These are phyloP conservation scores for Diplodia corticola DNA, from an alignment of 2,329 filamentous ascomycete genomes.

Conservation along the genomic window DNA sequence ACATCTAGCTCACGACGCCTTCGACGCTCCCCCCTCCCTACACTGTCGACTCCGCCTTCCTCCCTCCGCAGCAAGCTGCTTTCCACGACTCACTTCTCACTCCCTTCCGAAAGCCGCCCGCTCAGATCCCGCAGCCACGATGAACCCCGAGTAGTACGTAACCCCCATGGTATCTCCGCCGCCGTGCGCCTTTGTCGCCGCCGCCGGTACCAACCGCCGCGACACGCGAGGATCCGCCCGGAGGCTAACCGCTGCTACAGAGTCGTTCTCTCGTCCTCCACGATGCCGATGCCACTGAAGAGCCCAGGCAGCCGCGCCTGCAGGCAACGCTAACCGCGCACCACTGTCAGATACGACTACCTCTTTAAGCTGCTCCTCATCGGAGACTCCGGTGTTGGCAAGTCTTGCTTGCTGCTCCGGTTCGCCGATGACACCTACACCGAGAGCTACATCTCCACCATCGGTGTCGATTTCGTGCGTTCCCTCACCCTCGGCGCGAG, in stretches of 20 bases:
- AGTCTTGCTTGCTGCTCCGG: slow-evolving; percentile 96
- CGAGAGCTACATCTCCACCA: slow-evolving; percentile 99
- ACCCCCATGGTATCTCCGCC: slow-evolving; percentile 27
- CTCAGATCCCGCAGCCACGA: slow-evolving; percentile 51
- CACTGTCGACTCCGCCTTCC: slow-evolving; percentile 24
- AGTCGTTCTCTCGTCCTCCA: background rate
- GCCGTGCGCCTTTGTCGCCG: slow-evolving; percentile 22
- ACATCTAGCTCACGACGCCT: slow-evolving; percentile 26
- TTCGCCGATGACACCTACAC: slow-evolving; percentile 99
- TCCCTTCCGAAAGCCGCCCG: slow-evolving; percentile 4
- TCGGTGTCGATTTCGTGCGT: slow-evolving; percentile 97
- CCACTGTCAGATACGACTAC: slow-evolving; percentile 88
- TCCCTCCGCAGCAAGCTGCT: slow-evolving; percentile 16
- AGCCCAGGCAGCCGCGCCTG: slow-evolving; percentile 7
- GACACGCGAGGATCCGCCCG: background rate
- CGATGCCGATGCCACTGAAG: slow-evolving; percentile 3
- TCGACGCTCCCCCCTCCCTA: slow-evolving; percentile 15
- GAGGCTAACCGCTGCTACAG: slow-evolving; percentile 16
- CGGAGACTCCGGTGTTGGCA: slow-evolving; percentile 99
- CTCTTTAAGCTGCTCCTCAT: slow-evolving; percentile 99
- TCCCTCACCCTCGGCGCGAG: slow-evolving; percentile 13
- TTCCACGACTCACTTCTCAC: slow-evolving; percentile 4
- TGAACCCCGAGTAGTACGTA: slow-evolving; percentile 92
- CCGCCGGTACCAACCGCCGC: background rate
- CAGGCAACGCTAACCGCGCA: slow-evolving; percentile 18